Evolutionary conservation across 257 asterid species (phyloP), one percentile per base, ranked within the genome.

Genomic region (Solanum virginianum): DNA sequence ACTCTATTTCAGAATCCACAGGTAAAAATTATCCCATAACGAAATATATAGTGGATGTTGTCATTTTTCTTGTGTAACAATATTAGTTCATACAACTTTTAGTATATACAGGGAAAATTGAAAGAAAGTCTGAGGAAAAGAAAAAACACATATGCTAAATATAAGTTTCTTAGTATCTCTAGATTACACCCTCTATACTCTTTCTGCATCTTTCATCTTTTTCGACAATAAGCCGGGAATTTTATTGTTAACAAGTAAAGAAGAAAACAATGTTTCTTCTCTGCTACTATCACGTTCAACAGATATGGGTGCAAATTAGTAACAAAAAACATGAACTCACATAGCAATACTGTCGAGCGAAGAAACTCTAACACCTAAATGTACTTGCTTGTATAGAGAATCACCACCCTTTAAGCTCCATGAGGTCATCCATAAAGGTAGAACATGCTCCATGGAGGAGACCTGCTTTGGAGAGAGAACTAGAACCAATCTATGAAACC

Each of bases 391-490:
- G 90, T 94, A 90, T 87, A 91, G 83, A 83, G 84, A 75, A 39
- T 88, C 87, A 83, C 59, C 88, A 80, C 85, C 79, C 85, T 86
- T 92, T 84, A 84, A 72, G 85, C 90, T 88, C 94, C 93, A 94
- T 4, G 91, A 89, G 85, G 90, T 90, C 92, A 91, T 89, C 98
- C 94, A 93, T 90, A 86, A 83, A 17, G 99, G 99, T 84, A 96
- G 92, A 86, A 96, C 93, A 87, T 90, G 97, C 89, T 96, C 99
- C 91, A 90, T 88, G 51, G 24, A 88, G 0, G 99, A 94, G 85
- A 94, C 98, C 92, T 91, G 92, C 89, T 91, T 89, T 18, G 98
- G 96, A 79, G 96, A 91, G 86, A 93, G 93, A 82, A 94, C 98
- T 96, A 87, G 85, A 87, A 88, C 90, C 57, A 63, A 88, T 66